phyloP scores from a whole-genome alignment of 441 rosid genomes.

The Hypseocharis bilobata region DNA sequence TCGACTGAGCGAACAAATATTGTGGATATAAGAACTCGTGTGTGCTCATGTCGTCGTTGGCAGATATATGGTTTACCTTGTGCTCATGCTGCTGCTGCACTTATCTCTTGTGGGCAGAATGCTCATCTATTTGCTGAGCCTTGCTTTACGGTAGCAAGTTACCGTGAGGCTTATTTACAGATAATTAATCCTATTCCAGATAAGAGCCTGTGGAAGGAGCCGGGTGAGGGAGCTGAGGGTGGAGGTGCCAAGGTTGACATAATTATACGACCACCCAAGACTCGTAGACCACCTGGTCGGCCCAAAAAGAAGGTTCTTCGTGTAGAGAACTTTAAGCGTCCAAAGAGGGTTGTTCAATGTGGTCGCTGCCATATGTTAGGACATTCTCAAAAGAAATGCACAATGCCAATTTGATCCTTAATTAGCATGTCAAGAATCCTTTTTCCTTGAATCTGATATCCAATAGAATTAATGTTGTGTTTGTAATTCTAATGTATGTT shows the following conservation, averaged over 20 bases:
- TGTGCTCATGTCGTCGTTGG: conserved; percentile 93
- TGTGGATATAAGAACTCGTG: conserved; percentile 78
- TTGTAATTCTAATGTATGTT: not conserved
- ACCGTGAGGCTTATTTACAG: conserved; percentile 39
- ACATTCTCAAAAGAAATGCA: conserved; percentile 95
- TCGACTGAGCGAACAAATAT: conserved; percentile 88
- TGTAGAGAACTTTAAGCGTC: conserved; percentile 74
- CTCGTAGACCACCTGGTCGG: conserved; percentile 87
- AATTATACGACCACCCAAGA: conserved; percentile 67
- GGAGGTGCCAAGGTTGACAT: conserved; percentile 29
- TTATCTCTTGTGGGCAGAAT: conserved; percentile 90
- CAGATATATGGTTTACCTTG: conserved; percentile 89
- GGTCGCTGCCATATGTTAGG: conserved; percentile 94
- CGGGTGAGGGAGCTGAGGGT: conserved; percentile 45
- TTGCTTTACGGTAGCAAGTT: conserved; percentile 88
- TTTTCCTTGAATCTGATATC: no score
- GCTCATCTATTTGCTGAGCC: conserved; percentile 88
- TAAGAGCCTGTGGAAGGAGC: conserved; percentile 67
- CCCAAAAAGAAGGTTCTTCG: conserved; percentile 85
- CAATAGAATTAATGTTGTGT: not conserved
- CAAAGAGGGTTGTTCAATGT: conserved; percentile 86
- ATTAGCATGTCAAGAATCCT: no score
- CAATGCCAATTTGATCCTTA: conserved; percentile 56
- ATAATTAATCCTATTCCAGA: conserved; percentile 80
- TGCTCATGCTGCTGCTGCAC: conserved; percentile 91